phyloP scores from a whole-genome alignment of 176 grass and related monocot species.

The Musa acuminata region DNA sequence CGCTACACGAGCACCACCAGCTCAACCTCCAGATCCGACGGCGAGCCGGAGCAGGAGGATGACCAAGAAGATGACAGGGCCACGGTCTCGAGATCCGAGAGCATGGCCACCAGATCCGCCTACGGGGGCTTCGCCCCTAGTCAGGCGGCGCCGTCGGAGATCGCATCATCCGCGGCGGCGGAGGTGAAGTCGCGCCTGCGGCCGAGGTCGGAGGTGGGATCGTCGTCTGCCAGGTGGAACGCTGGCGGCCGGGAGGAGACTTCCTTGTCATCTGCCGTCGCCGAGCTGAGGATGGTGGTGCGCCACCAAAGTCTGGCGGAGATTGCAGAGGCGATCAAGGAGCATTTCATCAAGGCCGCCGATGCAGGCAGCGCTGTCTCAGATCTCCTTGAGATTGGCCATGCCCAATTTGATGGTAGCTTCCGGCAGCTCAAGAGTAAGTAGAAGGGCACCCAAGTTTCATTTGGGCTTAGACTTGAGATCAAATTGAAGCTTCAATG shows the following conservation, averaged over 20 bases:
- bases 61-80: too few relatives aligned
- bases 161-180: conserved; percentile 22
- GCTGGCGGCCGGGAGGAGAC: conserved; percentile 17
- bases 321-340: conserved; percentile 76
- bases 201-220: conserved; percentile 42
- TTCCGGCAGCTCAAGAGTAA: conserved; percentile 87
- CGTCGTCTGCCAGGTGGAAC: conserved; percentile 18
- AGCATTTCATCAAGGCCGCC: conserved; percentile 84
- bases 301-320: conserved; percentile 72
- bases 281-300: conserved; percentile 63
- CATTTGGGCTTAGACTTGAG: neutral
- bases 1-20: too few relatives aligned
- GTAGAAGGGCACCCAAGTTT: neutral
- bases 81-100: conserved; percentile 29
- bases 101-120: conserved; percentile 63
- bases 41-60: too few relatives aligned
- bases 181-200: conserved; percentile 37
- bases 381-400: conserved; percentile 73
- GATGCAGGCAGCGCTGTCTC: conserved; percentile 62
- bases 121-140: conserved; percentile 25
- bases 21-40: too few relatives aligned
- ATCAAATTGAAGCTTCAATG: neutral
- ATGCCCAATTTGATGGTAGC: conserved; percentile 69
- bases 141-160: conserved; percentile 21
- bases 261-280: conserved; percentile 6